Base-by-base conservation (phyloP, 495 filamentous ascomycete species). In the Viridothelium virens region DNA sequence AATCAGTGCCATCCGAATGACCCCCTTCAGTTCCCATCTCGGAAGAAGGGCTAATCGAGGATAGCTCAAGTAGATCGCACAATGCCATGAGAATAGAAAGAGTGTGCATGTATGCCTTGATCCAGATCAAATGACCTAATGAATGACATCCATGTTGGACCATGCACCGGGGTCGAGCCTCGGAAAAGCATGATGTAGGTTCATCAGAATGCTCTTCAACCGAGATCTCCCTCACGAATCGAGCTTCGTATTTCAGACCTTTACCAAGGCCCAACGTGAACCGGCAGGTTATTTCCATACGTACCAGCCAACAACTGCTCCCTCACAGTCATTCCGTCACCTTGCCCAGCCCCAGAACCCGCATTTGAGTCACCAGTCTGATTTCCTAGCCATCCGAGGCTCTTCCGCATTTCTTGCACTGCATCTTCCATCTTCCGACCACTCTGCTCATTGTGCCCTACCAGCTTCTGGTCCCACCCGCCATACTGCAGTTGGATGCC, bases 401-500 rank as follows among this genome's bases (percentile, higher is more conserved):
- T 87, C 31, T 76, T 79, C n/a, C 82, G 81, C 76, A 96, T 84
- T 70, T 90, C 89, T 64, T 86, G 81, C 61, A 96, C 83, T 50
- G 91, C 94, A 63, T 85, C 85, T 70, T 89, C 87, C 76, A 98
- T 80, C 73, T 88, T 89, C 9, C 93, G 92, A 46, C 86, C 88
- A 12, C 91, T 91, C 64, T 87, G 87, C 67, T 92, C 86, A 70
- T 97, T 94, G 78, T 98, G 94, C 75, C 90, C 93, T 2, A 83
- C 78, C 59, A 98, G 78, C 70, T 85, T 91, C 76, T 91, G 87
- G 71, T 97, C 94, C 94, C 95, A 98, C 37, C 90, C 90, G 33
- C 89, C 92, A 68, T 92, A 91, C 72, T 97, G 93, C 69, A 98
- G 73, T 68, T 89, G 83, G 71, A 97, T 94, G 25, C 94, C 94